A percentile compares a stretch with the other conserved stretches of the same genome.
Evolutionary conservation across 1,139 yeast species (phyloP).

Genomic region (Suhomyces maxii): DNA sequence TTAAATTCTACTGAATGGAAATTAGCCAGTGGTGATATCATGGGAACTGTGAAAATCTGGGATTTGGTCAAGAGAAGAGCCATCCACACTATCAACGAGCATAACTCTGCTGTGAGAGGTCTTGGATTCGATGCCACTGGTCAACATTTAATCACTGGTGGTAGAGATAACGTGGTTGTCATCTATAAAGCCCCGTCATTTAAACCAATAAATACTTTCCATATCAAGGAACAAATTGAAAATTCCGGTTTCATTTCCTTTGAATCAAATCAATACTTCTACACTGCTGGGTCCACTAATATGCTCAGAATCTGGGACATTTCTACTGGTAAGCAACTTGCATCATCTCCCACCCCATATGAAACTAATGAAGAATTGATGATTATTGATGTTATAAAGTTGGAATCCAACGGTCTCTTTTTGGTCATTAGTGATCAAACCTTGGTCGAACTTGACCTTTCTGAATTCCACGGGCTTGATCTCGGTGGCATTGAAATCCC

Average conservation of each 20-base stretch:
- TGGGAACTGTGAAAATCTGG: constrained; percentile 87
- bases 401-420: constrained; percentile 26
- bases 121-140: constrained; percentile 62
- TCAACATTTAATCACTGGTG: constrained; percentile 69
- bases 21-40: constrained; percentile 83
- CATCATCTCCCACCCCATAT: constrained; percentile 50
- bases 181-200: constrained; percentile 56
- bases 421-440: constrained; percentile 84
- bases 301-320: constrained; percentile 62
- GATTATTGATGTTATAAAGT: constrained; percentile 55
- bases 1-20: constrained; percentile 72
- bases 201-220: constrained; percentile 64
- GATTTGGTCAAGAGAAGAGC: constrained; percentile 81
- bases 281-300: constrained; percentile 83
- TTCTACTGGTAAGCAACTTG: constrained; percentile 36
- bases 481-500: constrained; percentile 36
- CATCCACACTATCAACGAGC: constrained; percentile 65
- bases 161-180: constrained; percentile 80
- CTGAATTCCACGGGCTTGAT: constrained; percentile 15
- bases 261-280: constrained; percentile 42
- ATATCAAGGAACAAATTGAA: constrained; percentile 79
- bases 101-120: constrained; percentile 84
- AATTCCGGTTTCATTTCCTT: constrained; percentile 63
- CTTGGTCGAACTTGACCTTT: constrained; percentile 51
- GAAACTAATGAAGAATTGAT: constrained; percentile 68